Base-by-base conservation (phyloP, 176 grass and related monocot species). In the Oryza australiensis region DNA sequence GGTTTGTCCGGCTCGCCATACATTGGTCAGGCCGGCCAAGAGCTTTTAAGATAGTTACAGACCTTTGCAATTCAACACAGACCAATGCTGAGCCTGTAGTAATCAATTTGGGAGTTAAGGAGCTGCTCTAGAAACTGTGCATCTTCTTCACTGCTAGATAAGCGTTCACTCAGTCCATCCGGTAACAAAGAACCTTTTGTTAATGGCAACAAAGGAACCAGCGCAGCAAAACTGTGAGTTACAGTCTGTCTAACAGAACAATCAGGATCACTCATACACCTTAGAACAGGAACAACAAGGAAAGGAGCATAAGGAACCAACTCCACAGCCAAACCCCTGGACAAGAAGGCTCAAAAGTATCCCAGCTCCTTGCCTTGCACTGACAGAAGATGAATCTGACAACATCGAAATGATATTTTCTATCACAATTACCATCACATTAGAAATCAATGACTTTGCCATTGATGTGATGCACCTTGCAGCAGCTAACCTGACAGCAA, bases 311-410 rank as follows among this genome's bases (percentile, higher is more conserved):
- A 98, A 84, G 92, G 90, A 82, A 98, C 90, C 82, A 98, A 83
- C 68, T 93, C 92, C 69, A 93, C 92, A 64, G 86, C 90, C 75
- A 98, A 74, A 69, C n/a, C 92, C 92, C 84, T 98, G 92, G 77
- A 98, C 95, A 86, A 98, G 92, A 88, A 98, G 88, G 93, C 87
- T 94, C 82, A 98, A 89, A 60, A 98, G 88, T 85, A 98, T 95
- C 65, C 95, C 95, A 70, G 92, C 92, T 75, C 95, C 95, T 81
- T 98, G 95, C 90, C 95, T 93, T 33, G 95, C 92, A 89, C 90
- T 81, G 26, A 91, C 88, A 76, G 95, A 98, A 76, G 90, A 88
- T 74, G 84, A 80, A 84, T 98, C 92, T 16, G 95, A 95, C 82
- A 98, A 70, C 92, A 98, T 95, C 2, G 95, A 92, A 23, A 98